Evolutionary conservation across 371 early-diverging fungal genomes (phyloP).

Genomic region (Mucor plumbeus): DNA sequence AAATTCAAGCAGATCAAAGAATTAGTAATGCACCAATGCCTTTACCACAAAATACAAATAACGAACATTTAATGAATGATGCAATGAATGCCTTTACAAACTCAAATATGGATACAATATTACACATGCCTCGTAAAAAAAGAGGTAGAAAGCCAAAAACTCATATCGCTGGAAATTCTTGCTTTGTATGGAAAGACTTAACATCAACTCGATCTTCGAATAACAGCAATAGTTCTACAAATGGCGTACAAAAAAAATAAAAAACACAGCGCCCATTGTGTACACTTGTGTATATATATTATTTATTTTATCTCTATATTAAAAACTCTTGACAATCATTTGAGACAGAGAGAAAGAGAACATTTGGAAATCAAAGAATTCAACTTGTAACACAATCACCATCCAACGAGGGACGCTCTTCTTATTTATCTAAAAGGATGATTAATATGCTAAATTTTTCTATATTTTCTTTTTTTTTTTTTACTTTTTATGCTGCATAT

Average conservation of each 20-base stretch:
- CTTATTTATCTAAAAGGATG: not conserved
- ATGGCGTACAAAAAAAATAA: not conserved
- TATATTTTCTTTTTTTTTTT: not conserved
- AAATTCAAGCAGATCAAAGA: conserved; percentile 14
- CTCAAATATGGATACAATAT: conserved; percentile 48
- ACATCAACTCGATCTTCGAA: conserved; percentile 10
- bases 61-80: conserved; percentile 27
- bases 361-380: conserved; percentile 6
- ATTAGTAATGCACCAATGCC: not conserved
- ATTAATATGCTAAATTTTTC: not conserved
- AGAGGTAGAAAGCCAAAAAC: conserved; percentile 56
- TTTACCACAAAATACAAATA: not conserved
- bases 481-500: not conserved
- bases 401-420: conserved; percentile 1
- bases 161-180: conserved; percentile 54
- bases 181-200: conserved; percentile 53
- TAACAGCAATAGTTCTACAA: not conserved
- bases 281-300: not conserved
- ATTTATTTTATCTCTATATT: not conserved
- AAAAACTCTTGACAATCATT: not conserved
- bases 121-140: conserved; percentile 52
- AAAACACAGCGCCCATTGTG: not conserved
- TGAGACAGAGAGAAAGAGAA: conserved; percentile 1
- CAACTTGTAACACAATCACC: conserved; percentile 8
- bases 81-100: conserved; percentile 53